Percentiles rank a stretch among this genome's conserved stretches.
These are phyloP conservation scores for Coemansia nantahalensis DNA, from an alignment of 192 early-diverging fungal species.

Conservation along the genomic window DNA sequence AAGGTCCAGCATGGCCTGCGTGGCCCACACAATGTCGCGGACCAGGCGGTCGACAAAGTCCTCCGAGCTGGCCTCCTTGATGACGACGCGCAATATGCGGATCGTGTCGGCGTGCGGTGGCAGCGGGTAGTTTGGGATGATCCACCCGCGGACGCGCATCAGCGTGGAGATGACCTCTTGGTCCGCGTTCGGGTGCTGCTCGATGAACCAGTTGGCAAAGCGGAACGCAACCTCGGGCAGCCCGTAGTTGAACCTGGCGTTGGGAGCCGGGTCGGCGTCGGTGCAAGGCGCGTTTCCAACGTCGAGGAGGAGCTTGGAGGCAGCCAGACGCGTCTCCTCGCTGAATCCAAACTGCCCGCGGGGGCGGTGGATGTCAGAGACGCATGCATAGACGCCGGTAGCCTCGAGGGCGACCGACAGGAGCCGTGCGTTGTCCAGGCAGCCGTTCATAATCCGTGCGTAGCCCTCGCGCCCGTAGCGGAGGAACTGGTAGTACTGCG, in stretches of 20 bases:
- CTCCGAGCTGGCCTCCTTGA: constrained; percentile 58
- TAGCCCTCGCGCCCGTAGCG: constrained; percentile 68
- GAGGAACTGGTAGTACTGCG: constrained; percentile 82
- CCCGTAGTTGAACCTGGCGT: constrained; percentile 47
- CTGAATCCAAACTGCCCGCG: constrained; percentile 48
- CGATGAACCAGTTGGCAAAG: constrained; percentile 56
- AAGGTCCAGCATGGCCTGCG: constrained; percentile 49
- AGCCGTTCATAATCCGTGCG: constrained; percentile 63
- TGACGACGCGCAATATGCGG: constrained; percentile 66
- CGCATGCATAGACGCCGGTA: constrained; percentile 60
- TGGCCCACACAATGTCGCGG: constrained; percentile 55
- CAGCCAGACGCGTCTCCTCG: constrained; percentile 22
- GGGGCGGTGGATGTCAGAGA: constrained; percentile 63
- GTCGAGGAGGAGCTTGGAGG: constrained; percentile 22
- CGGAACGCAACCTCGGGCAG: constrained; percentile 66
- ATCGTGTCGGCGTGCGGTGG: constrained; percentile 50
- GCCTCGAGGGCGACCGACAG: constrained; percentile 55
- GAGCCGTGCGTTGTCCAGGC: constrained; percentile 57
- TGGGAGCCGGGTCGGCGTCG: constrained; percentile 25
- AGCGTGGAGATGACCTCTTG: constrained; percentile 61
- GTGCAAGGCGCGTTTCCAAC: neutral
- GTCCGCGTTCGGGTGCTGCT: constrained; percentile 52
- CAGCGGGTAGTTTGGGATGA: constrained; percentile 75
- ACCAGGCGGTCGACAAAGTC: constrained; percentile 56
- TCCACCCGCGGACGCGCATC: constrained; percentile 69